phyloP scores from a whole-genome alignment of 2,329 filamentous ascomycete genomes.

The Blumeria hordei region DNA sequence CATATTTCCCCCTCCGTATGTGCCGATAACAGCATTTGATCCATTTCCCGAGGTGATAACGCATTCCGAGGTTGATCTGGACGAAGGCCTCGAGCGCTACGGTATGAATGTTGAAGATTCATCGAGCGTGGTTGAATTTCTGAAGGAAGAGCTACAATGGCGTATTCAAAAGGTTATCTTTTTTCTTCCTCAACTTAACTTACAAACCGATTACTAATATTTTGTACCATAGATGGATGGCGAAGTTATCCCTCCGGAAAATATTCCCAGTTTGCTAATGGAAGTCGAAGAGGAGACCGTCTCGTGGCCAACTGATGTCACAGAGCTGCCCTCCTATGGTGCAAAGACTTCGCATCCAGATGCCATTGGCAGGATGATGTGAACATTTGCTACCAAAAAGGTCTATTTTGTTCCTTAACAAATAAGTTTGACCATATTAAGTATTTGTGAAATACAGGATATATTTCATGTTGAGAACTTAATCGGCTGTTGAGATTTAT shows the following conservation, averaged over 20 bases:
- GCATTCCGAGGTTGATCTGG: slow-evolving; percentile 9
- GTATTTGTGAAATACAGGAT: too few species aligned
- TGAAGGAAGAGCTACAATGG: slow-evolving; percentile 10
- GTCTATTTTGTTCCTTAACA: too few species aligned
- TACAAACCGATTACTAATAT: neutral
- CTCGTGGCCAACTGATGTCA: slow-evolving; percentile 4
- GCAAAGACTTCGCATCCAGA: slow-evolving; percentile 8
- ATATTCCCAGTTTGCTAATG: slow-evolving; percentile 6
- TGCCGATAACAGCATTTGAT: neutral
- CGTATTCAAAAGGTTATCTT: slow-evolving; percentile 11
- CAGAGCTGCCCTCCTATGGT: slow-evolving; percentile 9
- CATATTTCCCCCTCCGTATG: slow-evolving; percentile 10
- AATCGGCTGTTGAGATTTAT: too few species aligned
- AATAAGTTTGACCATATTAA: too few species aligned
- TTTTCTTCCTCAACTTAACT: neutral
- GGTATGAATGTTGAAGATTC: slow-evolving; percentile 4
- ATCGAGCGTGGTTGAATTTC: slow-evolving; percentile 3
- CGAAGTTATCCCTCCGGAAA: slow-evolving; percentile 4
- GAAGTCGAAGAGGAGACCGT: slow-evolving; percentile 8
- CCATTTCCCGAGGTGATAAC: slow-evolving; percentile 3
- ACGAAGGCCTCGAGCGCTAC: slow-evolving; percentile 3
- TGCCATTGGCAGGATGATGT: neutral
- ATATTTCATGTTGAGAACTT: too few species aligned
- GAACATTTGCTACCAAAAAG: too few species aligned
- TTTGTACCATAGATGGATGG: slow-evolving; percentile 6